Conservation (phyloP, 1,284 basidiomycete species). For the Coniferiporia weirii region DNA sequence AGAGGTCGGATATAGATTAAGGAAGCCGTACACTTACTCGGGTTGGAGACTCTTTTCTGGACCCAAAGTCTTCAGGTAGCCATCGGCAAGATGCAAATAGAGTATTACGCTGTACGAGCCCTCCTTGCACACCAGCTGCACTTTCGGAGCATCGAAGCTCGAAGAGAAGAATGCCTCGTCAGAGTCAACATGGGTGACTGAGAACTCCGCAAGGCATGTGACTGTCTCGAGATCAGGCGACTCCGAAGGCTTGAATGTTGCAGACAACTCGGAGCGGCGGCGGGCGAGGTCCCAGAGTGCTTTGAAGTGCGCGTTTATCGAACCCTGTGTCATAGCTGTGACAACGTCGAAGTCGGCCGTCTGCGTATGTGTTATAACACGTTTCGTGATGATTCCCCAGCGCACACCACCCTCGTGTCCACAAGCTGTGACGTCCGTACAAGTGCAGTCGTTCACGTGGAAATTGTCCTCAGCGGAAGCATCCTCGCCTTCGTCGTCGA, state of each 20-base stretch:
- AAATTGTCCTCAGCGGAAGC: not conserved
- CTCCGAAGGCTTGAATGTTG: not conserved
- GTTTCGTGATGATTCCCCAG: conserved; percentile 9
- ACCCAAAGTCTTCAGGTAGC: conserved; percentile 12
- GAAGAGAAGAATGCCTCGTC: conserved; percentile 10
- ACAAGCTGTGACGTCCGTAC: conserved; percentile 7
- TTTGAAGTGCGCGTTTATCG: conserved; percentile 28
- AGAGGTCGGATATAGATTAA: not conserved
- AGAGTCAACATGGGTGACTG: conserved; percentile 1
- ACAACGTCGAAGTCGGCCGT: conserved; percentile 28
- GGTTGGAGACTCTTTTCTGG: conserved; percentile 8
- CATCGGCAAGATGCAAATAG: conserved; percentile 13
- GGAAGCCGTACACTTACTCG: not conserved
- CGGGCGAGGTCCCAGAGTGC: conserved; percentile 18
- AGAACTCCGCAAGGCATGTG: conserved; percentile 12
- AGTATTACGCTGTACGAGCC: conserved; percentile 14
- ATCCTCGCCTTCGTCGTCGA: not conserved
- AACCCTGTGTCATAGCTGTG: conserved; percentile 28
- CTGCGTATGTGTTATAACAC: conserved; percentile 9
- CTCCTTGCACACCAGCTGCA: conserved; percentile 12
- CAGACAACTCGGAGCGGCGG: not conserved
- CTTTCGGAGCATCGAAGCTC: conserved; percentile 8
- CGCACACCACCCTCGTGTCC: conserved; percentile 4
- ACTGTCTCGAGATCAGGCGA: not conserved
- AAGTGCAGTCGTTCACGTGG: conserved; percentile 6